Percentiles rank a stretch among this genome's conserved stretches.
phyloP scores from a whole-genome alignment of 2,329 filamentous ascomycete species.

The Diaporthe vexans region DNA sequence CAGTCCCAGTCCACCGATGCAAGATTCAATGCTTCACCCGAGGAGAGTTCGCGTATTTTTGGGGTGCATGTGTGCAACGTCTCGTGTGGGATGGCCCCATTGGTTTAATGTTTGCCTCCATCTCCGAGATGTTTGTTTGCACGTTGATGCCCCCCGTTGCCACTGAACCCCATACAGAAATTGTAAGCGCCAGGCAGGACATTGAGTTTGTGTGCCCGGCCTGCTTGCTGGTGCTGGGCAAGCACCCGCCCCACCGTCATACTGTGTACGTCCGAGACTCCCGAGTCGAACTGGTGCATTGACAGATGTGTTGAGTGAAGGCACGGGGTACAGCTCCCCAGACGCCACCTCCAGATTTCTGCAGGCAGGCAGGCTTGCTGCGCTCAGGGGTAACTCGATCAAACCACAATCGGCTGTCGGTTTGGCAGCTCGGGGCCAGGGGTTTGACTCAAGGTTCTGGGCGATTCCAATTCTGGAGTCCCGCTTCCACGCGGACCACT shows the following conservation, averaged over 20 bases:
- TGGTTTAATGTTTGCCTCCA: conserved; percentile 11
- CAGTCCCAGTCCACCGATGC: neutral
- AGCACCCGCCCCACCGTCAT: neutral
- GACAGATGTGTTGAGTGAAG: neutral
- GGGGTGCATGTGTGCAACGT: conserved; percentile 11
- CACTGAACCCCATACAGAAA: neutral
- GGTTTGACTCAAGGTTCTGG: conserved; percentile 29
- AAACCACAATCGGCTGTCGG: conserved; percentile 20
- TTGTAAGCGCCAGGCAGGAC: neutral
- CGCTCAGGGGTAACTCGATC: conserved; percentile 17
- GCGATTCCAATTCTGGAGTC: conserved; percentile 12
- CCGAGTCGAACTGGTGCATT: neutral
- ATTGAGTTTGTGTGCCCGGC: neutral
- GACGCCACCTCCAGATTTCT: conserved; percentile 25
- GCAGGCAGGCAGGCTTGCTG: conserved; percentile 3
- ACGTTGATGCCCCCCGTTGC: neutral
- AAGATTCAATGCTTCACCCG: conserved; percentile 20
- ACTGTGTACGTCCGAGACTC: conserved; percentile 5
- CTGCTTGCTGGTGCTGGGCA: neutral
- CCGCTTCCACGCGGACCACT: conserved; percentile 16
- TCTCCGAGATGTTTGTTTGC: conserved; percentile 22
- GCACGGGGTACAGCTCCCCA: neutral
- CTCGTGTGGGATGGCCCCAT: neutral
- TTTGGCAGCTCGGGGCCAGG: conserved; percentile 12
- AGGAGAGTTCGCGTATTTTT: conserved; percentile 21